phyloP scores from a whole-genome alignment of 2,329 filamentous ascomycete species.

The Trichoderma semiorbis region DNA sequence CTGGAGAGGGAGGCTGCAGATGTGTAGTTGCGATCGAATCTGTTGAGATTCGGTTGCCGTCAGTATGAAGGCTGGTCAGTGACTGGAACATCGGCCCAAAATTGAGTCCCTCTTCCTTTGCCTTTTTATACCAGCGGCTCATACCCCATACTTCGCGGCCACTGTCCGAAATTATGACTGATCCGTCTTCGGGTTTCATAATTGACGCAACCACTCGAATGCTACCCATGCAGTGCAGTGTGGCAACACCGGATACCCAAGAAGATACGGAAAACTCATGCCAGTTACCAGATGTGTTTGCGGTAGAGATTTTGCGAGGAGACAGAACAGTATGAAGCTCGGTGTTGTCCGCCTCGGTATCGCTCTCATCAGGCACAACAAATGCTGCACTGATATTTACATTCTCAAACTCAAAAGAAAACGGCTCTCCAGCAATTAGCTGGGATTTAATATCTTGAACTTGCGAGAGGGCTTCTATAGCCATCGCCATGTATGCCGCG shows the following conservation, averaged over 20 bases:
- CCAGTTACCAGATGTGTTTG: neutral
- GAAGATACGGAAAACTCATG: slow-evolving; percentile 8
- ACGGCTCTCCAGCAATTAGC: neutral
- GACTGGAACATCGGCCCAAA: slow-evolving; percentile 7
- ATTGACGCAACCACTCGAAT: neutral
- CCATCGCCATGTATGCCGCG: slow-evolving; percentile 43
- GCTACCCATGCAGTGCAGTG: slow-evolving; percentile 10
- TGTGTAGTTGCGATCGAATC: neutral
- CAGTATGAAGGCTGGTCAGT: neutral
- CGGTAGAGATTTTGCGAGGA: slow-evolving; percentile 4
- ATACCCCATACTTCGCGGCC: slow-evolving; percentile 5
- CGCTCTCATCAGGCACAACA: slow-evolving; percentile 27
- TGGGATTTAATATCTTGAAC: slow-evolving; percentile 21
- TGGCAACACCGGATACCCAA: neutral
- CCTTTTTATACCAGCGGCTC: slow-evolving; percentile 3
- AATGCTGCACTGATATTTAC: slow-evolving; percentile 31
- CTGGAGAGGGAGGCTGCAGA: neutral
- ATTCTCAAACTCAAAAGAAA: slow-evolving; percentile 26
- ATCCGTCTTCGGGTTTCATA: neutral
- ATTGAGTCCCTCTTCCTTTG: slow-evolving; percentile 7
- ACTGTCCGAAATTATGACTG: neutral
- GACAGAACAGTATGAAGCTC: neutral
- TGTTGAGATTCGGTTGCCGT: neutral
- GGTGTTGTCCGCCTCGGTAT: neutral
- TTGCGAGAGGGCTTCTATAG: slow-evolving; percentile 36